Percentiles rank a stretch among this genome's conserved stretches.
Evolutionary conservation across 2,329 filamentous ascomycete genomes (phyloP).

Genomic region (Shiraia sp.): DNA sequence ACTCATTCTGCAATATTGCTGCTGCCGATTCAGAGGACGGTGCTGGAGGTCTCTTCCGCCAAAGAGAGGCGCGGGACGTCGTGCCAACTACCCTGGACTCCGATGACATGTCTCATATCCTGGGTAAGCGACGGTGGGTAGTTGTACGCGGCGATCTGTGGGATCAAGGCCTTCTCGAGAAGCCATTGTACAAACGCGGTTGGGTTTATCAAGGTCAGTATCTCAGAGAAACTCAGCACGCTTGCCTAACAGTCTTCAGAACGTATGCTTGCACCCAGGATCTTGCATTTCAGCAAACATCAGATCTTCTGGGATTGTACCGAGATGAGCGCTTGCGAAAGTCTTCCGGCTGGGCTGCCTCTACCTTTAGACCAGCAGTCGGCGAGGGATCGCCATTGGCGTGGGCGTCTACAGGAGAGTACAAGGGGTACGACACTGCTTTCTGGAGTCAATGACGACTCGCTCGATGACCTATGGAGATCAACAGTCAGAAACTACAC

Average conservation of each 20-base stretch:
- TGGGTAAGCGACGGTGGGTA: constrained; percentile 19
- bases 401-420: constrained; percentile 23
- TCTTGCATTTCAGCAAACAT: constrained; percentile 26
- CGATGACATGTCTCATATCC: constrained; percentile 8
- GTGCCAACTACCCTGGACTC: constrained; percentile 15
- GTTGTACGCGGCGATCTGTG: constrained; percentile 23
- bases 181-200: constrained; percentile 21
- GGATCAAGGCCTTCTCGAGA: constrained; percentile 21
- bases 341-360: constrained; percentile 25
- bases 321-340: constrained; percentile 27
- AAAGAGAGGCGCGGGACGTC: constrained; percentile 16
- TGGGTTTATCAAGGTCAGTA: constrained; percentile 38
- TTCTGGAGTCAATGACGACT: constrained; percentile 18
- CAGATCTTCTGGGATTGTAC: constrained; percentile 37
- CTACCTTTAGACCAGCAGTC: constrained; percentile 18
- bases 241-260: constrained; percentile 14
- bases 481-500: constrained; percentile 24
- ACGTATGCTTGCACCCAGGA: constrained; percentile 30
- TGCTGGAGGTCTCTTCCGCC: constrained; percentile 24
- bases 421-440: background rate
- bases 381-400: constrained; percentile 28
- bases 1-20: too few relatives aligned
- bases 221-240: background rate
- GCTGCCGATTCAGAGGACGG: constrained; percentile 24
- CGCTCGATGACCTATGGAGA: constrained; percentile 23